These are phyloP conservation scores for Ceratobasidium sp. DNA, from an alignment of 1,284 basidiomycete genomes.

Conservation along the genomic window DNA sequence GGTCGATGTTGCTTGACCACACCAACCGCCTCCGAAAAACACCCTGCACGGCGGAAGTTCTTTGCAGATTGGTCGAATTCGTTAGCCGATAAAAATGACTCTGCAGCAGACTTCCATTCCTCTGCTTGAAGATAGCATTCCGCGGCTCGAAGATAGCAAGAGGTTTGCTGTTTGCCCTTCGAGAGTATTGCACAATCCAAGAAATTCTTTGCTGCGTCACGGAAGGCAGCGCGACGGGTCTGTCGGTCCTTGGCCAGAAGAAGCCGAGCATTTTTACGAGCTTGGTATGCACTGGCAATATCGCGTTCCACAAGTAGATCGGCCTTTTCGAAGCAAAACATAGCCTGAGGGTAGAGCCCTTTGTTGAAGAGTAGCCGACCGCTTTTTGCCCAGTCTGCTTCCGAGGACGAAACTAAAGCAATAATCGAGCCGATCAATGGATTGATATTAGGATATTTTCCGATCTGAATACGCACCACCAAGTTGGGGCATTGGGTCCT, in stretches of 20 bases:
- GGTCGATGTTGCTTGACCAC: conserved; percentile 56
- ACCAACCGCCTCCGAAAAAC: conserved; percentile 65
- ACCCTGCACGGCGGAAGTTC: conserved; percentile 61
- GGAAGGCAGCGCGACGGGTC: conserved; percentile 56
- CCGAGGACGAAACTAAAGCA: conserved; percentile 55
- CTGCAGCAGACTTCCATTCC: conserved; percentile 55
- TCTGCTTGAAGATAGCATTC: conserved; percentile 63
- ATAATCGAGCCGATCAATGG: background rate
- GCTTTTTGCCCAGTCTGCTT: conserved; percentile 65
- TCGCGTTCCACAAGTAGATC: conserved; percentile 57
- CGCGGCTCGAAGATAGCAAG: conserved; percentile 56
- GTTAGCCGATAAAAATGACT: conserved; percentile 58
- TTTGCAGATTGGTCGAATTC: conserved; percentile 60
- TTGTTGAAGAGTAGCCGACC: conserved; percentile 66
- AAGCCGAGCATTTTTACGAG: conserved; percentile 57
- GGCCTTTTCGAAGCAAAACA: conserved; percentile 70
- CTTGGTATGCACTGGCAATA: conserved; percentile 61
- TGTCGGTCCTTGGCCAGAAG: conserved; percentile 52
- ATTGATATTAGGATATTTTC: background rate
- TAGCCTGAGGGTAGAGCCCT: conserved; percentile 67
- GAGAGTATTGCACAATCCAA: conserved; percentile 2
- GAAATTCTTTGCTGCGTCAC: conserved; percentile 57
- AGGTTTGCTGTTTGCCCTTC: conserved; percentile 25
- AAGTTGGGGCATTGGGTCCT: conserved; percentile 60
- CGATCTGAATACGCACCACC: conserved; percentile 51